These are phyloP conservation scores for Calocybe gangraenosa DNA, from an alignment of 768 basidiomycete species.

Conservation along the genomic window DNA sequence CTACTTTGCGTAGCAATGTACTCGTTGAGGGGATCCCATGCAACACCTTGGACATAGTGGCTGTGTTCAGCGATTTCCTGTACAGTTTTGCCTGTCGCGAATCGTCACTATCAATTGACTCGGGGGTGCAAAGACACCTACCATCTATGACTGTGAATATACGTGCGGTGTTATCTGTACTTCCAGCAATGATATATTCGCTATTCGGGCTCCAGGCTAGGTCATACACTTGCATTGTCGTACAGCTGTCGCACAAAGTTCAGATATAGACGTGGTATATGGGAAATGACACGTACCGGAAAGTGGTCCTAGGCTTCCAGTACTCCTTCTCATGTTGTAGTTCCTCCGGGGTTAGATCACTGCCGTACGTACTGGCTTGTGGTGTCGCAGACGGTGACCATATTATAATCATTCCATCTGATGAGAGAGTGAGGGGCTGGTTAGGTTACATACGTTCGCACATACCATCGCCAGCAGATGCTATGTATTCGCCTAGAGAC, in stretches of 20 bases:
- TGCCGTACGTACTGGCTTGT: constrained; percentile 73
- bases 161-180: constrained; percentile 92
- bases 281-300: constrained; percentile 50
- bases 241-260: constrained; percentile 53
- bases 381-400: constrained; percentile 85
- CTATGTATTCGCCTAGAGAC: constrained; percentile 76
- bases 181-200: constrained; percentile 92
- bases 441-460: constrained; percentile 13
- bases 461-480: constrained; percentile 96
- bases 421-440: constrained; percentile 3
- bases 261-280: background rate
- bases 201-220: constrained; percentile 96
- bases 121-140: constrained; percentile 24
- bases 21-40: constrained; percentile 97
- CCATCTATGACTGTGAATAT: constrained; percentile 77
- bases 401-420: constrained; percentile 96
- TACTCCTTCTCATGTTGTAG: constrained; percentile 88
- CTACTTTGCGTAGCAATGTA: constrained; percentile 97
- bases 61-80: constrained; percentile 90
- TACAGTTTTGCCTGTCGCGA: constrained; percentile 68
- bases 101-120: constrained; percentile 2
- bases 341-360: constrained; percentile 74
- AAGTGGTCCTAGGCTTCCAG: constrained; percentile 87
- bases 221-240: constrained; percentile 96
- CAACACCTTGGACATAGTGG: constrained; percentile 97